Base-by-base conservation (phyloP, 1,139 yeast genomes). In the Arxiozyma heterogenica region DNA sequence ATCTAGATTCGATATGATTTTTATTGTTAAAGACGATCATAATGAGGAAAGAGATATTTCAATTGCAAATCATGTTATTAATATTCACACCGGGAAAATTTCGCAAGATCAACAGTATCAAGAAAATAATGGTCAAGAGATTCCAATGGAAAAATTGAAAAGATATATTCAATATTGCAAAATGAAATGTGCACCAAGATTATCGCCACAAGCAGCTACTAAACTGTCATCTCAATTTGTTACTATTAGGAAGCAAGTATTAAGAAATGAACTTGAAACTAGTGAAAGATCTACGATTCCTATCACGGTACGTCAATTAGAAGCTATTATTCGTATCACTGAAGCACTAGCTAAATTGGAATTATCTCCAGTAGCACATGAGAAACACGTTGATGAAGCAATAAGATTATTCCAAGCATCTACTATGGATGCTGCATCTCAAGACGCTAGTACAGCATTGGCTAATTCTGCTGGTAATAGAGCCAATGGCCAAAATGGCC, bases 1-100 rank as follows among this genome's bases (percentile, higher is more conserved):
- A 71, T 93, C 98, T 7, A 86, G 99, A 74, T 93, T 93, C 69
- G 99, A 93, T 73, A 93, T 94, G 98, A 94, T 93, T 66, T 93
- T 90, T 72, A 89, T 93, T 64, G 96, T 93, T 55, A 93, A 90
- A 67, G 99, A 93, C 72, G 96, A 87, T 54, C 98, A 94, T 70
- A 84, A 90, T 66, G 90, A 85, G 62, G 79, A 76, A 41, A 78
- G 95, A 66, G 99, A 94, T 74, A 78, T 84, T 56, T 83, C 91
- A 0, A 90, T 93, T 65, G 99, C 99, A 3, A 83, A 82, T 59
- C 98, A 94, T 70, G 98, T 93, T 56, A 85, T 93, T 86, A 86
- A 88, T 64, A 86, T 94, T 51, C 99, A 93, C 70, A 87, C 95
- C 54, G 95, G 94, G 53, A 76, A 80, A 50, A 55, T 64, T 9